These are phyloP conservation scores for Hevea brasiliensis DNA, from an alignment of 345 rosid species.

Conservation along the genomic window DNA sequence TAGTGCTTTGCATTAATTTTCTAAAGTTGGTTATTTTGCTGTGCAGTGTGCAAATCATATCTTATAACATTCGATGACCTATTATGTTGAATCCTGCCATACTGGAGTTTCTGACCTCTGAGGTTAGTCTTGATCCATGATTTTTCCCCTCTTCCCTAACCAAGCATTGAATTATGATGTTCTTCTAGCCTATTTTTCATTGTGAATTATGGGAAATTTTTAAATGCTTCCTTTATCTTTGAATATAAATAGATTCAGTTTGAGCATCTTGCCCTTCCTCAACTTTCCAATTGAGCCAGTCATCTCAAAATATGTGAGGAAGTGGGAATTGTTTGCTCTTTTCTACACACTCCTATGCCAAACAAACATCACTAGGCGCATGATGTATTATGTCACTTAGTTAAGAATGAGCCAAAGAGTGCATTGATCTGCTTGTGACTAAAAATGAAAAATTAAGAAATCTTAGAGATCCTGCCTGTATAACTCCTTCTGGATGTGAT, in stretches of 20 bases:
- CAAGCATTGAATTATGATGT: background rate
- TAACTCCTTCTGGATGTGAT: too few species aligned
- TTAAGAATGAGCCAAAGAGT: background rate
- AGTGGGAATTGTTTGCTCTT: background rate
- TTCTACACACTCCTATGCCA: background rate
- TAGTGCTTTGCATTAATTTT: background rate
- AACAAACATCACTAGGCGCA: background rate
- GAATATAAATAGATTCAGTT: background rate
- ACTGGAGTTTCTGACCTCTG: constrained; percentile 13
- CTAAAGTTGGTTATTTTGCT: constrained; percentile 14
- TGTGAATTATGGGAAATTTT: background rate
- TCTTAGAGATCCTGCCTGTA: too few species aligned
- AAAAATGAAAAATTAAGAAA: too few species aligned
- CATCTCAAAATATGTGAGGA: background rate
- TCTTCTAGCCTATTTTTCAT: background rate
- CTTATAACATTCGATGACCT: constrained; percentile 26
- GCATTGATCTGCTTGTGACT: too few species aligned
- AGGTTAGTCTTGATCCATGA: constrained; percentile 31
- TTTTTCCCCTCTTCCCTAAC: background rate
- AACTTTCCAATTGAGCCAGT: background rate
- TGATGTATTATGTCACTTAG: background rate
- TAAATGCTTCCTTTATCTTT: background rate
- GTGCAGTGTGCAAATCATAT: constrained; percentile 41
- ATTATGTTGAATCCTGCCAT: background rate
- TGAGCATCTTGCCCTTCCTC: background rate